Evolutionary conservation across 176 grass and related monocot species (phyloP).

Genomic region (Oryza meyeriana): DNA sequence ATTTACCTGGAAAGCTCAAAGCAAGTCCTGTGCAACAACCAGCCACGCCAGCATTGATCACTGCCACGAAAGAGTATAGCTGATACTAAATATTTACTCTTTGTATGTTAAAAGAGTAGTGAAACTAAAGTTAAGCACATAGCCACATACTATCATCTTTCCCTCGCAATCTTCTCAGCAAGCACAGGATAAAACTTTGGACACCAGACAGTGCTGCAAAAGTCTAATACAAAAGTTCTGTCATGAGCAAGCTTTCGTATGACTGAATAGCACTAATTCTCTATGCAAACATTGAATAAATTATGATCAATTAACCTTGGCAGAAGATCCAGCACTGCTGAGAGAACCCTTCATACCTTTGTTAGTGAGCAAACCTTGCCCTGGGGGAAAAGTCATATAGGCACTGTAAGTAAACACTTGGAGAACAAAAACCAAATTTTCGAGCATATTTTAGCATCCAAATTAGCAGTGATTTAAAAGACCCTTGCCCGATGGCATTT

Average conservation of each 20-base stretch:
- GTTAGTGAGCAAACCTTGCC: slow-evolving; percentile 70
- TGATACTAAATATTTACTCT: slow-evolving; percentile 18
- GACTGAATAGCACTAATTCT: not conserved
- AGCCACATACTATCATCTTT: slow-evolving; percentile 89
- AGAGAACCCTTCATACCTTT: slow-evolving; percentile 75
- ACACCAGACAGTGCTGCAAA: slow-evolving; percentile 89
- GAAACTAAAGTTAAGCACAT: slow-evolving; percentile 14
- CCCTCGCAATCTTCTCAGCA: slow-evolving; percentile 73
- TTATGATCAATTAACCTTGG: slow-evolving; percentile 60
- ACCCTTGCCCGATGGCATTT: not conserved
- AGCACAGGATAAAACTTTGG: slow-evolving; percentile 85
- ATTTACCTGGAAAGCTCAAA: slow-evolving; percentile 98
- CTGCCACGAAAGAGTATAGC: slow-evolving; percentile 36
- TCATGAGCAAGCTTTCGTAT: not conserved
- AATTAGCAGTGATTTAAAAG: not conserved
- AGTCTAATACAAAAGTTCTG: slow-evolving; percentile 49
- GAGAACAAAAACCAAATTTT: slow-evolving; percentile 5
- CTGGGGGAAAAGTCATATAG: slow-evolving; percentile 44
- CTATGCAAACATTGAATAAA: slow-evolving; percentile 17
- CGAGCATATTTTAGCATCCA: not conserved
- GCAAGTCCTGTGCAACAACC: slow-evolving; percentile 90
- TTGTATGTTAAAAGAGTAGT: slow-evolving; percentile 2
- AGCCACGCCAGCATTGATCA: slow-evolving; percentile 77
- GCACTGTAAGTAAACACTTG: not conserved
- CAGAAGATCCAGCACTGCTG: slow-evolving; percentile 68